These are phyloP conservation scores for Arachnomyces sp. DNA, from an alignment of 2,329 filamentous ascomycete species.

Conservation along the genomic window DNA sequence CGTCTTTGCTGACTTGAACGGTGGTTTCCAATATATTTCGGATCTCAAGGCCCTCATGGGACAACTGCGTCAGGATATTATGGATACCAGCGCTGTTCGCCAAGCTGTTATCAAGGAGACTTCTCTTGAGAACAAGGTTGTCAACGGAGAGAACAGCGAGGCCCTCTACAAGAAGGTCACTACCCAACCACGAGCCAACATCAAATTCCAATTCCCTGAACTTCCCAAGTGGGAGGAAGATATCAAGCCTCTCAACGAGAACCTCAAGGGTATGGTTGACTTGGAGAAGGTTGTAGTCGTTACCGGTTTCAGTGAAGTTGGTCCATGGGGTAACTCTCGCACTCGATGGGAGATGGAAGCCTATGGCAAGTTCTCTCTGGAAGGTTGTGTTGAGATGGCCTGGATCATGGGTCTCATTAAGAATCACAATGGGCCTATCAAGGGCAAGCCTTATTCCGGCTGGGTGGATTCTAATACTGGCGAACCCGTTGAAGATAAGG, in stretches of 20 bases:
- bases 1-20: slow-evolving; percentile 94
- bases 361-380: slow-evolving; percentile 88
- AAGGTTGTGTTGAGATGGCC: slow-evolving; percentile 97
- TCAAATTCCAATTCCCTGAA: slow-evolving; percentile 92
- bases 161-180: slow-evolving; percentile 89
- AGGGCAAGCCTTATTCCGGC: slow-evolving; percentile 91
- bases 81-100: slow-evolving; percentile 88
- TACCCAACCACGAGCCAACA: slow-evolving; percentile 88
- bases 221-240: slow-evolving; percentile 89
- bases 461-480: slow-evolving; percentile 91
- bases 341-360: slow-evolving; percentile 99
- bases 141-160: slow-evolving; percentile 90
- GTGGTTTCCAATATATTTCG: slow-evolving; percentile 93
- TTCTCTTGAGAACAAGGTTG: slow-evolving; percentile 89
- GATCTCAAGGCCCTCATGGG: slow-evolving; percentile 93
- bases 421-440: slow-evolving; percentile 92
- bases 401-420: slow-evolving; percentile 99
- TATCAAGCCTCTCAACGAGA: slow-evolving; percentile 76
- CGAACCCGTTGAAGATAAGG: slow-evolving; percentile 95
- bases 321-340: slow-evolving; percentile 96
- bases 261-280: slow-evolving; percentile 95
- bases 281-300: slow-evolving; percentile 97
- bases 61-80: slow-evolving; percentile 85
- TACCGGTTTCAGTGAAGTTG: slow-evolving; percentile 90
- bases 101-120: slow-evolving; percentile 92